Evolutionary conservation across 2,329 filamentous ascomycete species (phyloP).

Genomic region (Dothideomycetidae sp.): DNA sequence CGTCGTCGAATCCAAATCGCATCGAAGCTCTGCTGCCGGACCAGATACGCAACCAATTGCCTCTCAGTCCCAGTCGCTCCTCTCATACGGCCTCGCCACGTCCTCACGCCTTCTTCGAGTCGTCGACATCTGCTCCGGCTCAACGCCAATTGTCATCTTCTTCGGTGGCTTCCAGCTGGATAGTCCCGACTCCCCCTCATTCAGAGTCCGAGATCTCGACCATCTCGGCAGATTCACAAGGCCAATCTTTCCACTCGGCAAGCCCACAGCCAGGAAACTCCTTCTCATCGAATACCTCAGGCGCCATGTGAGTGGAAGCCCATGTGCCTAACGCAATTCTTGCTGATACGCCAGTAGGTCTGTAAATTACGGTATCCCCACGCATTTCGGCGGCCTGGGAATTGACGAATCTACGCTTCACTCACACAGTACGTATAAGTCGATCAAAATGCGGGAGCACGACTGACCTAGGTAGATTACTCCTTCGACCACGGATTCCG

Average conservation of each 20-base stretch:
- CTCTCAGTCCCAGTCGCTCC: conserved; percentile 3
- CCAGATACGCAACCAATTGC: conserved; percentile 2
- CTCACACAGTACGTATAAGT: conserved; percentile 2
- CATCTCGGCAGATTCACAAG: conserved; percentile 1
- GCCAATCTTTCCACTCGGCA: neutral
- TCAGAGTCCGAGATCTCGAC: conserved; percentile 5
- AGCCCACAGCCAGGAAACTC: neutral
- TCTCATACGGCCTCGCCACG: conserved; percentile 4
- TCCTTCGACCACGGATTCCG: conserved; percentile 5
- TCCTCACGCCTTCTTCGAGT: conserved; percentile 2
- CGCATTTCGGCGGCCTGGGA: conserved; percentile 6
- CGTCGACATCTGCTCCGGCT: neutral
- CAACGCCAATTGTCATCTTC: neutral
- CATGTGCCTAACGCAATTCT: too few relatives aligned
- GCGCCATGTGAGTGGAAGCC: conserved; percentile 6
- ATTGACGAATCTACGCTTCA: conserved; percentile 8
- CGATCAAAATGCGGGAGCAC: neutral
- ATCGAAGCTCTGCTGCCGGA: conserved; percentile 1
- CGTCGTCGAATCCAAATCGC: neutral
- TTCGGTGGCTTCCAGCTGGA: conserved; percentile 4
- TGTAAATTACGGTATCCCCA: conserved; percentile 8
- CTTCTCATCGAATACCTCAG: neutral
- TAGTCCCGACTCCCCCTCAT: conserved; percentile 6
- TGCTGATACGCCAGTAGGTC: too few relatives aligned
- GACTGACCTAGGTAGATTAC: conserved; percentile 3